Conservation (phyloP, 495 filamentous ascomycete genomes). For the Xylaria bambusicola region DNA sequence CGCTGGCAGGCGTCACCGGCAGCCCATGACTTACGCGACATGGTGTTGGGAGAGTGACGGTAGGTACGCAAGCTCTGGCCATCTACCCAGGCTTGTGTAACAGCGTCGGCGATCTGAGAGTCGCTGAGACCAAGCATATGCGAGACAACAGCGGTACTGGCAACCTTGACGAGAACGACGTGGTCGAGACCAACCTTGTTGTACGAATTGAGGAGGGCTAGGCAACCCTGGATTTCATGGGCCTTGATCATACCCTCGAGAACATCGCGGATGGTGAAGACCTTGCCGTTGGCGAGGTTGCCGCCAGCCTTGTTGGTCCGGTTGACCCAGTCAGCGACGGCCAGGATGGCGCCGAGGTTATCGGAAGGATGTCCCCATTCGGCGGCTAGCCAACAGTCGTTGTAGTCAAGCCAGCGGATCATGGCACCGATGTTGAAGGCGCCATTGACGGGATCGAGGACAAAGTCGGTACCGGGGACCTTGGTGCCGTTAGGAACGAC, state of each 20-base stretch:
- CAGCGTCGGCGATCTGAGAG: constrained; percentile 89
- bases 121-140: constrained; percentile 90
- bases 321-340: constrained; percentile 95
- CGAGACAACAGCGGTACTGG: constrained; percentile 88
- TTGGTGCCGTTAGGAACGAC: constrained; percentile 89
- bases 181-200: constrained; percentile 98
- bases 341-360: constrained; percentile 93
- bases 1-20: constrained; percentile 97
- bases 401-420: constrained; percentile 99
- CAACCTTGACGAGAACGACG: constrained; percentile 97
- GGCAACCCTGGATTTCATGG: constrained; percentile 97
- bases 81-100: constrained; percentile 97
- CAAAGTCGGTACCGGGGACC: constrained; percentile 89
- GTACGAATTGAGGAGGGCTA: constrained; percentile 95
- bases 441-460: constrained; percentile 91
- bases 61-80: constrained; percentile 95
- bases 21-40: constrained; percentile 99
- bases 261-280: constrained; percentile 83
- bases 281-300: constrained; percentile 82
- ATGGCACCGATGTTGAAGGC: constrained; percentile 99
- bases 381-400: constrained; percentile 98
- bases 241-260: constrained; percentile 99
- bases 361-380: constrained; percentile 99
- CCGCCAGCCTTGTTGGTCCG: constrained; percentile 92
- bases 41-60: constrained; percentile 96